Conservation (phyloP, 2,329 filamentous ascomycete genomes). For the Didymella keratinophila region DNA sequence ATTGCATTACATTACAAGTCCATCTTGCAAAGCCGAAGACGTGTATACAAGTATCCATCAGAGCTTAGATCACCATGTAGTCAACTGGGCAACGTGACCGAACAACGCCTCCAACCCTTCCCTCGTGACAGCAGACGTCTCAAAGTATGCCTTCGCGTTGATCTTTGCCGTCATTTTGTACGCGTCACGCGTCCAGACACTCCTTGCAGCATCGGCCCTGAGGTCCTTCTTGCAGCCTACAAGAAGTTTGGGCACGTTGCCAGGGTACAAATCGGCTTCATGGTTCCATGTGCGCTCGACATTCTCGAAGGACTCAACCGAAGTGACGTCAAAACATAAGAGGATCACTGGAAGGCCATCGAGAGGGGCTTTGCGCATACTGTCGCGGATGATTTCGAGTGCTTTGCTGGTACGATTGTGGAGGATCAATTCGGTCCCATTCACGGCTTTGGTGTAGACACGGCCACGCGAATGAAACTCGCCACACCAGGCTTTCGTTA, state of each 20-base stretch:
- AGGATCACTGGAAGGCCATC: slow-evolving; percentile 20
- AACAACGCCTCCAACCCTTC: slow-evolving; percentile 25
- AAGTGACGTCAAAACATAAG: slow-evolving; percentile 28
- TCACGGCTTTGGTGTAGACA: not conserved
- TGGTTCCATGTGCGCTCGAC: slow-evolving; percentile 23
- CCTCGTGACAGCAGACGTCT: slow-evolving; percentile 22
- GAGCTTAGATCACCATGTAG: not conserved
- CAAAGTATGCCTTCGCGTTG: slow-evolving; percentile 26
- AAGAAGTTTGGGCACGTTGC: slow-evolving; percentile 24
- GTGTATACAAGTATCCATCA: not conserved
- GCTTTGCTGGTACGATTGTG: not conserved
- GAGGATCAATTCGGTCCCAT: not conserved
- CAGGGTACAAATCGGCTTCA: slow-evolving; percentile 21
- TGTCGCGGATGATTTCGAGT: not conserved
- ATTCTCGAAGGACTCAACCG: slow-evolving; percentile 21
- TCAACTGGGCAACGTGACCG: slow-evolving; percentile 18
- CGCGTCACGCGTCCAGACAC: slow-evolving; percentile 11
- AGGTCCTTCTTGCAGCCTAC: slow-evolving; percentile 29
- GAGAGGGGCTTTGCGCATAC: not conserved
- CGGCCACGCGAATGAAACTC: too few species aligned
- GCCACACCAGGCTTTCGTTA: slow-evolving; percentile 5
- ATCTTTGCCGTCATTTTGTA: slow-evolving; percentile 27
- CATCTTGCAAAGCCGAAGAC: too few species aligned
- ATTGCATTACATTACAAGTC: not conserved
- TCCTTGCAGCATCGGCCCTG: not conserved